These are phyloP conservation scores for Lotus japonicus DNA, from an alignment of 306 rosid species.

Conservation along the genomic window DNA sequence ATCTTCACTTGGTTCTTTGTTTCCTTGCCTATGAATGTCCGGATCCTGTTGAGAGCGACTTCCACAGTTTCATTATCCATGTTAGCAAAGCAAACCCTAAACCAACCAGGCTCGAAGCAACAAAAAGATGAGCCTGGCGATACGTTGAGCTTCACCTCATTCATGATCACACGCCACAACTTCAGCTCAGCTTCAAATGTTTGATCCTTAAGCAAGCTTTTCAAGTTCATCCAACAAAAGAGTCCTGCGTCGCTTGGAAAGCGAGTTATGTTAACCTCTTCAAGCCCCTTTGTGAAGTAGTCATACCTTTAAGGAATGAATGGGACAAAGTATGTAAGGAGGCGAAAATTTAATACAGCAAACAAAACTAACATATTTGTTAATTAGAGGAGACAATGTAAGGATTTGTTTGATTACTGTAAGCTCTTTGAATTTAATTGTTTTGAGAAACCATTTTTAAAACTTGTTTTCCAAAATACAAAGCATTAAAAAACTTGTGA, in stretches of 20 bases:
- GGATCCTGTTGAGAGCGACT: slow-evolving; percentile 56
- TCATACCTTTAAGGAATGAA: not conserved
- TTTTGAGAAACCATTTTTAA: too few species aligned
- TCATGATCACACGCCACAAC: slow-evolving; percentile 58
- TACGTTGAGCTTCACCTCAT: slow-evolving; percentile 81
- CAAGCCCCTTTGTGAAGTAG: slow-evolving; percentile 45
- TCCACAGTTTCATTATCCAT: slow-evolving; percentile 66
- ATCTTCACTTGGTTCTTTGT: not conserved
- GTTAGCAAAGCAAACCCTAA: slow-evolving; percentile 87
- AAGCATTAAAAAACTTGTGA: too few species aligned
- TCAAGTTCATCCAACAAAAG: slow-evolving; percentile 79
- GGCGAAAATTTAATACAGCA: too few species aligned
- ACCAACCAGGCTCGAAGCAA: slow-evolving; percentile 87
- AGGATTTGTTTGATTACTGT: too few species aligned
- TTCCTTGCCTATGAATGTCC: slow-evolving; percentile 42
- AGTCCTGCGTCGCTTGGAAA: slow-evolving; percentile 73
- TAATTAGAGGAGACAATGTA: too few species aligned
- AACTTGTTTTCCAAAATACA: too few species aligned
- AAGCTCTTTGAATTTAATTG: too few species aligned
- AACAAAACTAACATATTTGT: too few species aligned
- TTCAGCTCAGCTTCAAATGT: slow-evolving; percentile 58
- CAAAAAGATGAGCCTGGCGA: slow-evolving; percentile 86
- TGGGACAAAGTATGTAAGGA: too few species aligned
- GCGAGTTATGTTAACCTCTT: slow-evolving; percentile 49
- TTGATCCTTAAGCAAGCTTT: slow-evolving; percentile 42